Percentiles rank a stretch among this genome's conserved stretches.
phyloP scores from a whole-genome alignment of 2,329 filamentous ascomycete genomes.

The Thielaviopsis euricoi region DNA sequence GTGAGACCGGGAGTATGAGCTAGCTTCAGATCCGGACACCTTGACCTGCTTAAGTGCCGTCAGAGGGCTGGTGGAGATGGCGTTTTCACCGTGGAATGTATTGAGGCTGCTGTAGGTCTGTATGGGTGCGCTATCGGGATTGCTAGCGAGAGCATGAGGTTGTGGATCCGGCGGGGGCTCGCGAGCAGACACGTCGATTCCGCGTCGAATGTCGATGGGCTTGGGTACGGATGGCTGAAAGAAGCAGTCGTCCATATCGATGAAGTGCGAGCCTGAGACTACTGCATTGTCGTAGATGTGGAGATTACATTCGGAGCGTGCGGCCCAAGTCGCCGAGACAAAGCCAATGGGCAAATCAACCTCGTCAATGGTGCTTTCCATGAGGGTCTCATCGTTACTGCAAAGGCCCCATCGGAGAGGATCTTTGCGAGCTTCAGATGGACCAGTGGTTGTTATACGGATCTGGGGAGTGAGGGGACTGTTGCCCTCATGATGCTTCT shows the following conservation, averaged over 20 bases:
- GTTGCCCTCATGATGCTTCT: slow-evolving; percentile 16
- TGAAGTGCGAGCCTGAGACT: slow-evolving; percentile 78
- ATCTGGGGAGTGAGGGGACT: slow-evolving; percentile 55
- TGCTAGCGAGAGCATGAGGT: neutral
- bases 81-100: slow-evolving; percentile 70
- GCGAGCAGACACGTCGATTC: neutral
- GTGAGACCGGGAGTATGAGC: slow-evolving; percentile 37
- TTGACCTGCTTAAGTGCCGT: slow-evolving; percentile 61
- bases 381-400: slow-evolving; percentile 47
- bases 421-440: slow-evolving; percentile 27
- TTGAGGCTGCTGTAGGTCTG: slow-evolving; percentile 82
- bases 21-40: slow-evolving; percentile 42
- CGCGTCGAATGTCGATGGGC: slow-evolving; percentile 20
- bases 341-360: slow-evolving; percentile 77
- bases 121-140: neutral
- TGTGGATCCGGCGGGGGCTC: neutral
- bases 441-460: slow-evolving; percentile 44
- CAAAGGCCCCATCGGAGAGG: slow-evolving; percentile 55
- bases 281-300: slow-evolving; percentile 83
- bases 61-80: slow-evolving; percentile 68
- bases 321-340: slow-evolving; percentile 65
- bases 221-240: slow-evolving; percentile 63
- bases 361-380: slow-evolving; percentile 65
- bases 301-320: slow-evolving; percentile 80
- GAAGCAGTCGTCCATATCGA: slow-evolving; percentile 76